Percentiles rank a stretch among this genome's conserved stretches.
Evolutionary conservation across 176 grass and related monocot genomes (phyloP).

Genomic region (Oropetium thomaeum): DNA sequence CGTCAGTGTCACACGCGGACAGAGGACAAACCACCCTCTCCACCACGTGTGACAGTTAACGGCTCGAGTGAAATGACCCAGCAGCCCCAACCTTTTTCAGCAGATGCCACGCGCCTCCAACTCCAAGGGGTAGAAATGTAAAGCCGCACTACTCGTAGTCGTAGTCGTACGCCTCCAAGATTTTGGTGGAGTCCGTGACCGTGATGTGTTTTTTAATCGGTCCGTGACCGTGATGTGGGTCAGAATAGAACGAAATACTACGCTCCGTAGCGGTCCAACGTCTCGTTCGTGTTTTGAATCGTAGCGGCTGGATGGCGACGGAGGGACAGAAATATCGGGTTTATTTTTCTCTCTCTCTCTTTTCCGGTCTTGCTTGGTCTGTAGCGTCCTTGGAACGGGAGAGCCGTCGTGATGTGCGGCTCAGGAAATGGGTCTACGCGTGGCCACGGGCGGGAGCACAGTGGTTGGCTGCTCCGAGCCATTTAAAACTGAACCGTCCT

Average conservation of each 20-base stretch:
- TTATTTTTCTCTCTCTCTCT: neutral
- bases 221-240: too few relatives aligned
- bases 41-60: neutral
- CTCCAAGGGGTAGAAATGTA: neutral
- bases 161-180: neutral
- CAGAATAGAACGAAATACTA: too few relatives aligned
- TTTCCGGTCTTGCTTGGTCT: neutral
- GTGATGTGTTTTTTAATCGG: too few relatives aligned
- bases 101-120: neutral
- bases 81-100: neutral
- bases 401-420: neutral
- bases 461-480: neutral
- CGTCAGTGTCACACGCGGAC: neutral
- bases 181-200: neutral
- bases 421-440: neutral
- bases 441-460: slow-evolving; percentile 2
- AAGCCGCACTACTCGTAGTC: too few relatives aligned
- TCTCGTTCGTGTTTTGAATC: slow-evolving; percentile 40
- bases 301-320: slow-evolving; percentile 33
- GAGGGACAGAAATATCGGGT: neutral
- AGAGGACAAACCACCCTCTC: neutral
- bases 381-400: neutral
- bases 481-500: neutral
- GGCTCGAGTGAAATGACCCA: neutral
- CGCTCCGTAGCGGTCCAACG: slow-evolving; percentile 3